Conservation (phyloP, 208 protist genomes). For the Histomonas meleagridis region DNA sequence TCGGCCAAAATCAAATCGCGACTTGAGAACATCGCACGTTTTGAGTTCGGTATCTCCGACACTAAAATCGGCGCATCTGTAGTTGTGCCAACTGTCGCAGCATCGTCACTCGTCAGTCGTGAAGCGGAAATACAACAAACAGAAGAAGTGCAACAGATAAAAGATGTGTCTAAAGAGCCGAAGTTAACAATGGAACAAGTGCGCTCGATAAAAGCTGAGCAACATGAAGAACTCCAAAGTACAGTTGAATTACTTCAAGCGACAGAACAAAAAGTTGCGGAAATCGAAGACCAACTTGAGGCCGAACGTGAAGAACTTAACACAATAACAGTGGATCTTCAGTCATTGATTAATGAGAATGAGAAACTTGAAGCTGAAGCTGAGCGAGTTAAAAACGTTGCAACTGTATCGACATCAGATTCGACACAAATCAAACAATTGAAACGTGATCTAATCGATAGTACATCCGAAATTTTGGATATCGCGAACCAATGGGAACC, state of each 20-base stretch:
- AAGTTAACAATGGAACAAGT: not conserved
- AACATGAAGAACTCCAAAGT: not conserved
- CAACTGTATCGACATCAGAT: not conserved
- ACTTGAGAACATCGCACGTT: not conserved
- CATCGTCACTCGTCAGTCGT: not conserved
- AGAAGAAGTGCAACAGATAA: not conserved
- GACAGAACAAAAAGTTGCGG: not conserved
- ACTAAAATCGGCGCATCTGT: not conserved
- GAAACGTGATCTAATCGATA: not conserved
- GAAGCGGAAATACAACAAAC: not conserved
- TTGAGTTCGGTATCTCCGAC: not conserved
- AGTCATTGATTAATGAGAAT: not conserved
- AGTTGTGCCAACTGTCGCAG: not conserved
- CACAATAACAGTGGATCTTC: not conserved
- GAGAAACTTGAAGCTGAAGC: not conserved
- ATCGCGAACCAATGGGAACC: not conserved
- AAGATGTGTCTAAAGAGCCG: not conserved
- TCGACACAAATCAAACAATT: not conserved
- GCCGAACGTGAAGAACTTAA: not conserved
- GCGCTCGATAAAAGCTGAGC: not conserved
- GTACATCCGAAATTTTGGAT: not conserved
- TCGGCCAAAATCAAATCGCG: not conserved
- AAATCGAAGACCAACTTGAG: not conserved
- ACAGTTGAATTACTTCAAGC: not conserved
- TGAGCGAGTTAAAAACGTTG: not conserved